These are phyloP conservation scores for Musa schizocarpa DNA, from an alignment of 176 grass and related monocot species.

Conservation along the genomic window DNA sequence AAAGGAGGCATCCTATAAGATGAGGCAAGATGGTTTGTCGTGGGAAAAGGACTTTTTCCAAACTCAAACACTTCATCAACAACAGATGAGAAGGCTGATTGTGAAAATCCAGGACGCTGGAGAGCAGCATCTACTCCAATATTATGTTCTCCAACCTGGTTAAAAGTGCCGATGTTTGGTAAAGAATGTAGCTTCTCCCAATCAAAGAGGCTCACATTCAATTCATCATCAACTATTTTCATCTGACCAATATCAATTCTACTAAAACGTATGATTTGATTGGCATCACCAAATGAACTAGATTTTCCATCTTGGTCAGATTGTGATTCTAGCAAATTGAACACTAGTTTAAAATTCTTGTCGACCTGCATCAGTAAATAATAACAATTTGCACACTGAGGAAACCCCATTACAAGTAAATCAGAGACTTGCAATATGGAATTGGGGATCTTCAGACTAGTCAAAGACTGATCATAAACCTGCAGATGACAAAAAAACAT, in stretches of 20 bases:
- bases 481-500: conserved; percentile 21
- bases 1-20: conserved; percentile 35
- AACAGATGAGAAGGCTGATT: conserved; percentile 76
- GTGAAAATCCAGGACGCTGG: conserved; percentile 45
- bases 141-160: conserved; percentile 42
- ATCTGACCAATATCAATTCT: conserved; percentile 71
- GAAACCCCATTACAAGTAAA: conserved; percentile 69
- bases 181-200: conserved; percentile 49
- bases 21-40: conserved; percentile 24
- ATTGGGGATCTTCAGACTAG: conserved; percentile 62
- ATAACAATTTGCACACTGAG: conserved; percentile 83
- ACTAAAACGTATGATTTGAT: conserved; percentile 41
- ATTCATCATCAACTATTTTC: conserved; percentile 53
- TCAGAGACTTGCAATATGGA: conserved; percentile 60
- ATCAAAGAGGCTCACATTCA: conserved; percentile 42
- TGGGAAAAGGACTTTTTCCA: conserved; percentile 33
- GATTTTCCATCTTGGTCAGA: conserved; percentile 36
- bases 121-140: conserved; percentile 38
- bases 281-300: conserved; percentile 48
- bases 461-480: conserved; percentile 66
- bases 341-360: conserved; percentile 72
- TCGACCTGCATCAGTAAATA: conserved; percentile 94
- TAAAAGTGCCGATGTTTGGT: conserved; percentile 34
- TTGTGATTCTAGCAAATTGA: conserved; percentile 74
- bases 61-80: conserved; percentile 88